Evolutionary conservation across 352 stramenopile genomes (phyloP).

Genomic region (Phytophthora rubi): DNA sequence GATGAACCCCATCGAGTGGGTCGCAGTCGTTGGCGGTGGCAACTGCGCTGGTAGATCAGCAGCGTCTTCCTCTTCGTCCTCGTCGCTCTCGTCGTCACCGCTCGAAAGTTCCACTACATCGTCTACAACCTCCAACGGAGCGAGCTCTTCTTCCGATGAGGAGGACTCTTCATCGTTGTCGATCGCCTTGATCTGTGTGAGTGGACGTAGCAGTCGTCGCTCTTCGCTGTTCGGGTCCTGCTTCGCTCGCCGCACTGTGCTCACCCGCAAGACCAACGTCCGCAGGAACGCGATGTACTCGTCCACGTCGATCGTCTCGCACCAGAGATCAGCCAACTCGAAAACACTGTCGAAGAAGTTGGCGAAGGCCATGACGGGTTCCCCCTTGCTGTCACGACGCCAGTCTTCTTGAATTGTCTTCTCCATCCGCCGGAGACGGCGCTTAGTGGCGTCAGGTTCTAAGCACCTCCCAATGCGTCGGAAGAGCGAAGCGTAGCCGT

Average conservation of each 20-base stretch:
- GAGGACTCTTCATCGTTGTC: constrained; percentile 52
- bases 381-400: constrained; percentile 63
- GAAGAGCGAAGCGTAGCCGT: constrained; percentile 60
- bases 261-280: constrained; percentile 48
- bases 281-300: constrained; percentile 72
- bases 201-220: constrained; percentile 46
- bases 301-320: constrained; percentile 67
- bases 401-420: constrained; percentile 69
- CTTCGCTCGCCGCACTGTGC: constrained; percentile 22
- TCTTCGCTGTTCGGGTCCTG: constrained; percentile 13
- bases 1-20: constrained; percentile 25
- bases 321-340: constrained; percentile 77
- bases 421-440: constrained; percentile 37
- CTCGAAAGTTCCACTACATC: constrained; percentile 37
- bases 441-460: constrained; percentile 46
- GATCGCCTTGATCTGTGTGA: constrained; percentile 55
- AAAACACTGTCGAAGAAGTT: constrained; percentile 82
- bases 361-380: constrained; percentile 63
- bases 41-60: constrained; percentile 18
- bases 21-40: constrained; percentile 3
- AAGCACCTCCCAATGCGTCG: constrained; percentile 63
- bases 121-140: constrained; percentile 7
- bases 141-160: constrained; percentile 27
- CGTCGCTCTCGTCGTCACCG: constrained; percentile 6
- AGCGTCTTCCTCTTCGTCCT: constrained; percentile 38